These are phyloP conservation scores for Eucalyptus cloeziana DNA, from an alignment of 345 rosid genomes.

Conservation along the genomic window DNA sequence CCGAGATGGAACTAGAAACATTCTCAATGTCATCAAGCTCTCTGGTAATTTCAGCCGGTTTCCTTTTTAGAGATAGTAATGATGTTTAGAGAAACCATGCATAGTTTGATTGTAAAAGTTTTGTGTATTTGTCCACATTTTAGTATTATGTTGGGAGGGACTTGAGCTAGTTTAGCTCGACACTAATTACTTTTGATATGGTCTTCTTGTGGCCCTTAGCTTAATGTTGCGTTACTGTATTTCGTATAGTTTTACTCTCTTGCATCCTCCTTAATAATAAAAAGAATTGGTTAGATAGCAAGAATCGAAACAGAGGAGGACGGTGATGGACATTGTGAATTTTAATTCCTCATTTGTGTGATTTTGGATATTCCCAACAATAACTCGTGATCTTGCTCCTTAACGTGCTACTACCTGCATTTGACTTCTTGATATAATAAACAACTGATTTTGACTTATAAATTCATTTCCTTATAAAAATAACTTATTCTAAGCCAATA, in stretches of 20 bases:
- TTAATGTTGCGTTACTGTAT: background rate
- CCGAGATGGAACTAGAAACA: too few relatives aligned
- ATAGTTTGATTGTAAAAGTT: too few relatives aligned
- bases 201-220: too few relatives aligned
- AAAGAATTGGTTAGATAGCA: background rate
- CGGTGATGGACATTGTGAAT: constrained; percentile 12
- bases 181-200: background rate
- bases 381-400: background rate
- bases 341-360: background rate
- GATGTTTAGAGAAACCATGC: too few relatives aligned
- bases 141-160: too few relatives aligned
- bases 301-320: background rate
- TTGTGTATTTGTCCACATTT: too few relatives aligned
- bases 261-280: background rate
- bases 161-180: too few relatives aligned
- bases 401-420: background rate
- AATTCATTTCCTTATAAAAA: too few relatives aligned
- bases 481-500: too few relatives aligned
- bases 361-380: background rate
- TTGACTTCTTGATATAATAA: background rate
- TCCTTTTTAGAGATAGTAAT: too few relatives aligned
- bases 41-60: too few relatives aligned
- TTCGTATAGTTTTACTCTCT: background rate
- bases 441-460: background rate
- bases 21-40: too few relatives aligned